Percentiles rank a stretch among this genome's conserved stretches.
These are phyloP conservation scores for Lignosus rhinocerotis DNA, from an alignment of 1,284 basidiomycete genomes.

Conservation along the genomic window DNA sequence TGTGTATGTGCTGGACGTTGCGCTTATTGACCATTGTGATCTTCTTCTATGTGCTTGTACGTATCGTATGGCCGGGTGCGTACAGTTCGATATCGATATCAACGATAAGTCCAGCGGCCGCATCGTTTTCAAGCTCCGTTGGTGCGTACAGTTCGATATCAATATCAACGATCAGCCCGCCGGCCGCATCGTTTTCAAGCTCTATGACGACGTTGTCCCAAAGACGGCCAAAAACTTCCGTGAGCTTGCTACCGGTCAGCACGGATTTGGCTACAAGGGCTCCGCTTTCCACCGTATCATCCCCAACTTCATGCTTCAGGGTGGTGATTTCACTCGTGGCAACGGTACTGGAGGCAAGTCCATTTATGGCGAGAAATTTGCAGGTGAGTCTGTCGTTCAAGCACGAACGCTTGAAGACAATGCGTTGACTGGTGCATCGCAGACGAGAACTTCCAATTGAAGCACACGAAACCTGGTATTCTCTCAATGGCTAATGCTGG, in stretches of 20 bases:
- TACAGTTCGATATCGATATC: constrained; percentile 58
- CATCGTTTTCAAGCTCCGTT: constrained; percentile 58
- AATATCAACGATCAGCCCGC: constrained; percentile 51
- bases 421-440: background rate
- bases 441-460: constrained; percentile 87
- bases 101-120: constrained; percentile 46
- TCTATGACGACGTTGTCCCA: constrained; percentile 51
- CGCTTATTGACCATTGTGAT: constrained; percentile 2
- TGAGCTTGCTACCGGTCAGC: constrained; percentile 47
- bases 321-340: constrained; percentile 68
- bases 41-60: background rate
- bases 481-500: constrained; percentile 91
- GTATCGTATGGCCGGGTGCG: background rate
- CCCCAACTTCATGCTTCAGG: constrained; percentile 58
- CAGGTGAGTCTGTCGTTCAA: constrained; percentile 43
- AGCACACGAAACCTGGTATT: constrained; percentile 82
- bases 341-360: constrained; percentile 93
- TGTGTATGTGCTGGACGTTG: background rate
- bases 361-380: constrained; percentile 88
- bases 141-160: constrained; percentile 51
- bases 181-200: constrained; percentile 58
- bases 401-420: background rate
- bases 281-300: constrained; percentile 41
- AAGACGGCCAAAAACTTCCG: constrained; percentile 56
- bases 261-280: constrained; percentile 43